Percentiles rank a stretch among this genome's conserved stretches.
These are phyloP conservation scores for Phytopythium sindhum DNA, from an alignment of 352 stramenopile species.

Conservation along the genomic window DNA sequence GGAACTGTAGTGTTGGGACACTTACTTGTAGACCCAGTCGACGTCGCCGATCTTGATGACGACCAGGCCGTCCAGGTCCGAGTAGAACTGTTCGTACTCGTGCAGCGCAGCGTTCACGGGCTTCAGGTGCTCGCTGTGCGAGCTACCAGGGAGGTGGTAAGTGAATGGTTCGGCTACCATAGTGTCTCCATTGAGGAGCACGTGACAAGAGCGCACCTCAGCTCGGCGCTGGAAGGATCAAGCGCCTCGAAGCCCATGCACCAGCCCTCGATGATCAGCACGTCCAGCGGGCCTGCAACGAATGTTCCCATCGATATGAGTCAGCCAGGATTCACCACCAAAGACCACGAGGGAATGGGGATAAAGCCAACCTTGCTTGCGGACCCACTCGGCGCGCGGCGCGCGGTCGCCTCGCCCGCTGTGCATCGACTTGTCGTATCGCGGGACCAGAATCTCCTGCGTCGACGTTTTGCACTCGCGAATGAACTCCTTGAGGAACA, in stretches of 20 bases:
- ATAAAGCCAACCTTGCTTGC: slow-evolving; percentile 32
- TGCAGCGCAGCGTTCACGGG: slow-evolving; percentile 62
- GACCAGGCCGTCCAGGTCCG: slow-evolving; percentile 58
- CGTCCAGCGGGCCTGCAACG: slow-evolving; percentile 60
- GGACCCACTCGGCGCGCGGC: slow-evolving; percentile 48
- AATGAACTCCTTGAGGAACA: slow-evolving; percentile 60
- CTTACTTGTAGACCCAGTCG: slow-evolving; percentile 83
- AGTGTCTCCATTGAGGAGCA: neutral
- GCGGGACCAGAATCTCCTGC: slow-evolving; percentile 49
- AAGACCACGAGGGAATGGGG: neutral
- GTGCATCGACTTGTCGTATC: slow-evolving; percentile 80
- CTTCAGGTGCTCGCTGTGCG: slow-evolving; percentile 44
- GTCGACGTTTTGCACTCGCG: slow-evolving; percentile 45
- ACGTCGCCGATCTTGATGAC: slow-evolving; percentile 72
- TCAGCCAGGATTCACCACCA: neutral
- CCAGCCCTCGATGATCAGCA: slow-evolving; percentile 85
- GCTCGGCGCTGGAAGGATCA: slow-evolving; percentile 19
- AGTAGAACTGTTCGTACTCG: slow-evolving; percentile 65
- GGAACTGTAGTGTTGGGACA: neutral
- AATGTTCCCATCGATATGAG: neutral
- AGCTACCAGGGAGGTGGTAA: neutral
- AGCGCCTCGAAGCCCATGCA: slow-evolving; percentile 78
- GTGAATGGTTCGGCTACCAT: neutral
- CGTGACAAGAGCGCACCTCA: slow-evolving; percentile 24
- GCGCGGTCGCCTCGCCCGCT: slow-evolving; percentile 70